These are phyloP conservation scores for Cornus suecica DNA, from an alignment of 148 eudicot genomes.

Conservation along the genomic window DNA sequence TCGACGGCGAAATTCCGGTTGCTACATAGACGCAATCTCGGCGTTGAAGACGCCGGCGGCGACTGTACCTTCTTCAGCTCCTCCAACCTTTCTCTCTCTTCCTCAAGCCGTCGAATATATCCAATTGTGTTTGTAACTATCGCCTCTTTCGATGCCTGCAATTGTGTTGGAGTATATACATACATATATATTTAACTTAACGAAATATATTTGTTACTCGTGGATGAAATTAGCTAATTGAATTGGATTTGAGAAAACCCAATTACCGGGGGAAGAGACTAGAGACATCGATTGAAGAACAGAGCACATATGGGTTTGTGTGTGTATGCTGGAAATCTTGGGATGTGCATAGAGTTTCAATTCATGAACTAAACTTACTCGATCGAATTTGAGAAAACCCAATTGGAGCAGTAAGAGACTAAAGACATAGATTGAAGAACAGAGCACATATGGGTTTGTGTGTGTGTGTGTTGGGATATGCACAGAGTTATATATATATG, in stretches of 20 bases:
- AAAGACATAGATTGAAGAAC: slow-evolving; percentile 32
- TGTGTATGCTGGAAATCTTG: too few species aligned
- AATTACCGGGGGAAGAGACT: not conserved
- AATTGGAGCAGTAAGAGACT: slow-evolving; percentile 24
- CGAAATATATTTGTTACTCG: too few species aligned
- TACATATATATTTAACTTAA: too few species aligned
- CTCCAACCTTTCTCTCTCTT: slow-evolving; percentile 29
- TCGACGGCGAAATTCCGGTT: slow-evolving; percentile 7
- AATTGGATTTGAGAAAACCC: not conserved
- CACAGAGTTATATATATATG: too few species aligned
- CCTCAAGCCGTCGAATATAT: slow-evolving; percentile 23
- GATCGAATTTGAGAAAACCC: too few species aligned
- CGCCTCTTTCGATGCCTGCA: slow-evolving; percentile 24
- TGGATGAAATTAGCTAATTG: too few species aligned
- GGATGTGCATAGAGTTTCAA: too few species aligned
- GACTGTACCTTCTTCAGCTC: slow-evolving; percentile 14
- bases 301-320: too few species aligned
- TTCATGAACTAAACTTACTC: too few species aligned
- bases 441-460: too few species aligned
- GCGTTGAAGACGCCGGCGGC: not conserved
- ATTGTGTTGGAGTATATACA: not conserved
- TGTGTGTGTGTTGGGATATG: too few species aligned
- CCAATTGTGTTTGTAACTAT: slow-evolving; percentile 21
- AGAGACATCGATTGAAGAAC: too few species aligned
- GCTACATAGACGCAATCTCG: not conserved